These are phyloP conservation scores for Fusarium sp. DNA, from an alignment of 2,329 filamentous ascomycete genomes.

Conservation along the genomic window DNA sequence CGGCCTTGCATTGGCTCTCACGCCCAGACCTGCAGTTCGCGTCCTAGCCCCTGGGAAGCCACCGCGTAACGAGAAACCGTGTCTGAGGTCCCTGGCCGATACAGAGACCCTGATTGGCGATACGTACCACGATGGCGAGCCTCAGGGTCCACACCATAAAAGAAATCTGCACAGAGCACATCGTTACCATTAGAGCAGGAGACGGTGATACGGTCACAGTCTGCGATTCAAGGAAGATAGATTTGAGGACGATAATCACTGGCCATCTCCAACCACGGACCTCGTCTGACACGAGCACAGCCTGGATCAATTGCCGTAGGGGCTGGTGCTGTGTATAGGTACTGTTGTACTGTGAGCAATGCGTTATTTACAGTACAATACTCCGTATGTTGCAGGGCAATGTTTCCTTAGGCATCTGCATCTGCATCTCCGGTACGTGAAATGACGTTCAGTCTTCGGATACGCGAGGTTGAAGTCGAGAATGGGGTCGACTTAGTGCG, in stretches of 20 bases:
- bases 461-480: slow-evolving; percentile 24
- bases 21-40: slow-evolving; percentile 17
- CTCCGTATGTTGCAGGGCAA: too few relatives aligned
- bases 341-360: too few relatives aligned
- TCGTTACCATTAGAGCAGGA: slow-evolving; percentile 27
- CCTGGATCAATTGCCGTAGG: slow-evolving; percentile 1
- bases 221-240: slow-evolving; percentile 23
- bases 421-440: slow-evolving; percentile 6
- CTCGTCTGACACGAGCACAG: slow-evolving; percentile 9
- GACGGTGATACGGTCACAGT: slow-evolving; percentile 25
- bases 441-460: slow-evolving; percentile 27
- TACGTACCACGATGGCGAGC: slow-evolving; percentile 31
- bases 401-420: slow-evolving; percentile 26
- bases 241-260: slow-evolving; percentile 20
- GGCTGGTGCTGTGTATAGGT: slow-evolving; percentile 7
- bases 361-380: too few relatives aligned
- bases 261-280: slow-evolving; percentile 7
- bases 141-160: slow-evolving; percentile 45
- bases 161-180: slow-evolving; percentile 18
- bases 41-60: slow-evolving; percentile 2
- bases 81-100: slow-evolving; percentile 16
- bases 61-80: slow-evolving; percentile 3
- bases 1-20: slow-evolving; percentile 30
- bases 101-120: slow-evolving; percentile 35
- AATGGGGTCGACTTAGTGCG: slow-evolving; percentile 35